Percentiles rank a stretch among this genome's conserved stretches.
Conservation (phyloP, 2,329 filamentous ascomycete genomes). For the Clonostachys rosea region DNA sequence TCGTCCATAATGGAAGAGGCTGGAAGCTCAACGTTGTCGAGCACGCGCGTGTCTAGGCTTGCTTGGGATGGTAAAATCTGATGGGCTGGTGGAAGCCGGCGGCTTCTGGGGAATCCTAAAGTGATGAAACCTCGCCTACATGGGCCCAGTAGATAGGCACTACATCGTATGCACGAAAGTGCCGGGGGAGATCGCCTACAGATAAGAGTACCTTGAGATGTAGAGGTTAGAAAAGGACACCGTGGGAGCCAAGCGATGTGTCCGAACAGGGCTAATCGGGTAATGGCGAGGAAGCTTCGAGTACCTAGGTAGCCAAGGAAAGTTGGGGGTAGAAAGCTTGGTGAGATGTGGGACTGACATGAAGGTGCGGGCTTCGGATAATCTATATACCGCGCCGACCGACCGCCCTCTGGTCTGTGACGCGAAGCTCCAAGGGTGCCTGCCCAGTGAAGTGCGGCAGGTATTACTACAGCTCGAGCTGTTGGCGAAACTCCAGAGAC, state of each 20-base stretch:
- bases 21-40: too few species aligned
- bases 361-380: too few species aligned
- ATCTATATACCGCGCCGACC: too few species aligned
- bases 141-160: not conserved
- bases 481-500: not conserved
- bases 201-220: not conserved
- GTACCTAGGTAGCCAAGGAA: too few species aligned
- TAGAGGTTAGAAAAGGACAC: not conserved
- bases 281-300: too few species aligned
- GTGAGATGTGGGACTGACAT: too few species aligned
- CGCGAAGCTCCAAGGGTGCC: not conserved
- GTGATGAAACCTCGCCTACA: not conserved
- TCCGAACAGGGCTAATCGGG: too few species aligned
- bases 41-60: too few species aligned
- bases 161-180: not conserved
- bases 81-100: too few species aligned
- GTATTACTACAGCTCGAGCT: not conserved
- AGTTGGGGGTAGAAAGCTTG: too few species aligned
- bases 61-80: too few species aligned
- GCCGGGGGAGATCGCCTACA: not conserved
- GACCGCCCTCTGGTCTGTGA: not conserved
- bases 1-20: conserved; percentile 2
- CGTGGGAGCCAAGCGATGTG: not conserved
- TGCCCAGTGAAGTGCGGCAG: not conserved
- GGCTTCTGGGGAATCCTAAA: not conserved